Conservation (phyloP, 768 basidiomycete species). For the Boletus reticuloceps region DNA sequence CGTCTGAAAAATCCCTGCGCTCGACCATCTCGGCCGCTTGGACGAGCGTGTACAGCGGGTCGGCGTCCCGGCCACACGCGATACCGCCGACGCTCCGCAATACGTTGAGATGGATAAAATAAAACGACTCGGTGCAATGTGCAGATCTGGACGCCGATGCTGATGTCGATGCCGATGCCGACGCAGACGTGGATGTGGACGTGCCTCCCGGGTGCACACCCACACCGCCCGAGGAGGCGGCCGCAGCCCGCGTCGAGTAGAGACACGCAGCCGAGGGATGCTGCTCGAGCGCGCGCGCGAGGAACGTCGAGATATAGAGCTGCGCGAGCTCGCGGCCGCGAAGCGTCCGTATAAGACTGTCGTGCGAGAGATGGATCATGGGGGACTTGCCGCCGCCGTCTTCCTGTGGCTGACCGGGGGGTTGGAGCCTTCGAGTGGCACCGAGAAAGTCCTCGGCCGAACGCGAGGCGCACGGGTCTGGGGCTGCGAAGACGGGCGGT, state of each 20-base stretch:
- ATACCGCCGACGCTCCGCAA: conserved; percentile 70
- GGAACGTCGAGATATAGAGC: conserved; percentile 58
- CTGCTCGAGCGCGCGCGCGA: conserved; percentile 51
- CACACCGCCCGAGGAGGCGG: neutral
- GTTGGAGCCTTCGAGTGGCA: neutral
- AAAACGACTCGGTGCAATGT: conserved; percentile 65
- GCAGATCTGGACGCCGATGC: conserved; percentile 7
- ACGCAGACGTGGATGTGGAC: no score
- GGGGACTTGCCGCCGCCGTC: conserved; percentile 1
- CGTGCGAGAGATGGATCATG: conserved; percentile 34
- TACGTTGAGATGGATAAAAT: conserved; percentile 73
- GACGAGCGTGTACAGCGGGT: conserved; percentile 64
- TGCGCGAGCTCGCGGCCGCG: conserved; percentile 66
- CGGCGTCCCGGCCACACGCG: conserved; percentile 68
- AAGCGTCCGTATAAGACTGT: conserved; percentile 44
- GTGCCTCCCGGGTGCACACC: no score
- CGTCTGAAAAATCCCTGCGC: conserved; percentile 68
- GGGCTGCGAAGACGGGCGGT: conserved; percentile 28
- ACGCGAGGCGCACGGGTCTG: conserved; percentile 16
- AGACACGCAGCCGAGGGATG: conserved; percentile 53
- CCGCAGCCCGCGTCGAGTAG: conserved; percentile 32
- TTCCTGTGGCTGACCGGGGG: neutral
- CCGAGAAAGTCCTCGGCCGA: neutral
- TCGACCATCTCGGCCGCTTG: conserved; percentile 73
- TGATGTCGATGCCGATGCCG: neutral